Percentiles rank a stretch among this genome's conserved stretches.
These are phyloP conservation scores for Kalaharituber pfeilii DNA, from an alignment of 2,329 filamentous ascomycete genomes.

Conservation along the genomic window DNA sequence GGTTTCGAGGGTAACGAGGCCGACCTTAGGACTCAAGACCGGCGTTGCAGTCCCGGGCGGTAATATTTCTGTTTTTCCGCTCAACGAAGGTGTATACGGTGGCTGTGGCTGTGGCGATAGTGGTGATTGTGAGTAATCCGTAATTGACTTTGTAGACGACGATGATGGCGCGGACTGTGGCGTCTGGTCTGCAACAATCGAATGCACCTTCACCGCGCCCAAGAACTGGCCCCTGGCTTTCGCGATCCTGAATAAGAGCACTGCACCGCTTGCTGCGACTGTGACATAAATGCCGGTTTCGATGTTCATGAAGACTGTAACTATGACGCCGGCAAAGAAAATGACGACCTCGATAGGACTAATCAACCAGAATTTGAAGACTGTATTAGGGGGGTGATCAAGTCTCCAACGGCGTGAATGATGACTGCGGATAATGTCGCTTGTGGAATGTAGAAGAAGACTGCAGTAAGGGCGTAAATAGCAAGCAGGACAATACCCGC, in stretches of 20 bases:
- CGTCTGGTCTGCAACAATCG: conserved; percentile 53
- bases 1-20: neutral
- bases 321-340: conserved; percentile 82
- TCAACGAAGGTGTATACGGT: neutral
- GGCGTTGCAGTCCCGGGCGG: neutral
- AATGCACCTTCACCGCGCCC: conserved; percentile 67
- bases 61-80: neutral
- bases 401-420: conserved; percentile 83
- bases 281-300: conserved; percentile 88
- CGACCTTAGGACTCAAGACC: neutral
- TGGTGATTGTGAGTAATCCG: too few species aligned
- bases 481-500: conserved; percentile 71
- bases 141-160: too few species aligned
- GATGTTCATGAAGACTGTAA: conserved; percentile 74
- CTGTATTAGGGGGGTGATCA: conserved; percentile 82
- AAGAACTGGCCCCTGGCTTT: conserved; percentile 71
- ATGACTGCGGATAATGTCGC: conserved; percentile 73
- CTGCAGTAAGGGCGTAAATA: conserved; percentile 68
- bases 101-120: neutral
- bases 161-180: neutral
- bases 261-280: conserved; percentile 54
- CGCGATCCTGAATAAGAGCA: conserved; percentile 69
- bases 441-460: conserved; percentile 87
- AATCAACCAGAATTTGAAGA: conserved; percentile 90
- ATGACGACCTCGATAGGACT: conserved; percentile 68